Base-by-base conservation (phyloP, 2,329 filamentous ascomycete species). In the Cadophora malorum region DNA sequence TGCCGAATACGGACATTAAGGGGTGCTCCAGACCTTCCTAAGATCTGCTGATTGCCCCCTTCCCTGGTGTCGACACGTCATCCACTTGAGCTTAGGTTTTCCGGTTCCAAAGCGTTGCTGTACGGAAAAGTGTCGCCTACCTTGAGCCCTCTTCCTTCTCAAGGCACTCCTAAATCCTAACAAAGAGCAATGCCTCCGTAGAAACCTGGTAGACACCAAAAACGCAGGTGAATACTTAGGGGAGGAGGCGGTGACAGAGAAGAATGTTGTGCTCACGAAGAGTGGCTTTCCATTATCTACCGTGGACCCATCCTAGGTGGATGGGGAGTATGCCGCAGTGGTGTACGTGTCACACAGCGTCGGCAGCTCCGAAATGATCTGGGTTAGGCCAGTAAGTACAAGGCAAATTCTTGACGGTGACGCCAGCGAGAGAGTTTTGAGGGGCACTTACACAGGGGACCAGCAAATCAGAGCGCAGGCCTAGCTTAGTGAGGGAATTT, bases 181-280 rank as follows among this genome's bases (percentile, higher is more conserved):
- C 23, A 53, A 53, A 28, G 50, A 53, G 50, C 10, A 23, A 53
- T 23, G 31, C 50, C 50, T 53, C 31, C 23, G 10, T 53, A 53
- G 45, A 53, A 53, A 53, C 10, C 50, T 53, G 23, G 23, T 10
- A 53, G 50, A 28, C 50, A 53, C 50, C 23, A 53, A 23, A 53
- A 10, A 53, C 50, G 23, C 50, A 53, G 23, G 50, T 53, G 23
- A 53, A 28, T 53, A 23, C 25, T 31, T 55, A 55, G 52, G 52
- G 25, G 52, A 55, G 52, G 52, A 33, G 53, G 53, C 28, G 53
- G 53, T n/a, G n/a, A n/a, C 31, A 35, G 28, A 35, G 53, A 56
- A 56, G 53, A 35, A 56, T 56, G 53, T 31, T 56, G 16, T 56
- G 28, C 28, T 56, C 28, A 56, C 53, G 31, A 56, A 56, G 53